These are phyloP conservation scores for Cercis canadensis DNA, from an alignment of 306 rosid genomes.

Conservation along the genomic window DNA sequence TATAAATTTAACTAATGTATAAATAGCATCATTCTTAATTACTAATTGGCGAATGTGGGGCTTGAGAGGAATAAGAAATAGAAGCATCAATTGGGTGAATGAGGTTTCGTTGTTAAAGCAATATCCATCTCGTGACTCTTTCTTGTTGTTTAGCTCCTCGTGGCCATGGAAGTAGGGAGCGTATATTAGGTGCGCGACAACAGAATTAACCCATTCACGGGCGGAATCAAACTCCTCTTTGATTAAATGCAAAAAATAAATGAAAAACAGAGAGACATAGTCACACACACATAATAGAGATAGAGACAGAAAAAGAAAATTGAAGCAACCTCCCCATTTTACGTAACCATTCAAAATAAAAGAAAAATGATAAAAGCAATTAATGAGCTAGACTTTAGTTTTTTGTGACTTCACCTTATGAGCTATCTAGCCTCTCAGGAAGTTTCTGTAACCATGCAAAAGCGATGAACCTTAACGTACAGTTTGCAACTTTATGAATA, in stretches of 20 bases:
- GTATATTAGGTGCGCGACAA: slow-evolving; percentile 49
- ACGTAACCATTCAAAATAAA: neutral
- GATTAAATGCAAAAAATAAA: slow-evolving; percentile 12
- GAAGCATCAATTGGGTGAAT: slow-evolving; percentile 33
- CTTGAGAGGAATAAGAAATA: slow-evolving; percentile 7
- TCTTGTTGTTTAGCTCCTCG: slow-evolving; percentile 63
- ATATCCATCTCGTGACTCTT: slow-evolving; percentile 65
- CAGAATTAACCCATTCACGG: slow-evolving; percentile 63
- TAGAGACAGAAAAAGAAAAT: neutral
- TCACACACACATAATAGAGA: neutral
- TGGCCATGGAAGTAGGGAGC: slow-evolving; percentile 54
- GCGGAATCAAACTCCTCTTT: slow-evolving; percentile 36
- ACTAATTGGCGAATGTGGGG: slow-evolving; percentile 8
- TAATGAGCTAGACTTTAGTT: neutral
- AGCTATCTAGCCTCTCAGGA: neutral
- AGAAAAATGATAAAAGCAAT: neutral
- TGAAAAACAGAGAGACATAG: neutral
- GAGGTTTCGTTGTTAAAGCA: slow-evolving; percentile 45
- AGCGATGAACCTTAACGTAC: neutral
- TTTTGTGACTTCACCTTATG: slow-evolving; percentile 28
- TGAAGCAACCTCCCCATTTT: neutral
- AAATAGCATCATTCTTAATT: no score
- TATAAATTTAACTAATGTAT: no score
- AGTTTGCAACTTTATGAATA: neutral
- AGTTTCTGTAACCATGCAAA: slow-evolving; percentile 17